Base-by-base conservation (phyloP, 2,329 filamentous ascomycete species). In the Xylaria sp. region DNA sequence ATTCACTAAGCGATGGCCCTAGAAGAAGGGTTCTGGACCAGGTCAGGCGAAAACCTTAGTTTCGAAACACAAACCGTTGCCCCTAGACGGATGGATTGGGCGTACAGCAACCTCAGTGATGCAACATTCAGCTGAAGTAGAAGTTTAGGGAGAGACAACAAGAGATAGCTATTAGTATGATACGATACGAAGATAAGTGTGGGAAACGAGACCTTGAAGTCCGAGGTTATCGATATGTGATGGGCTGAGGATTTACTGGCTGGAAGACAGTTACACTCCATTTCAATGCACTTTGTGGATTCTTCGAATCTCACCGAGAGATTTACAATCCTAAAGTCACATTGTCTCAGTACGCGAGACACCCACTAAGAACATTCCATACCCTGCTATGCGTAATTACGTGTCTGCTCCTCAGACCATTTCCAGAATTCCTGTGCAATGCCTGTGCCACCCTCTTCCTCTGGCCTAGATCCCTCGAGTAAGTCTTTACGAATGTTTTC, bases 381-480 rank as follows among this genome's bases (percentile, higher is more conserved):
- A 10, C 4, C 23, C 30, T 25, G 13, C 15, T 65, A 75, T 34
- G 61, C 61, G 70, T 77, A 81, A 15, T 72, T 66, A 60, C 75
- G 75, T 9, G 79, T 76, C 68, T 81, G 77, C 48, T 80, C 77
- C 63, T 84, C 83, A 30, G 76, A 78, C 82, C 81, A 85, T 8
- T 81, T 77, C 82, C 81, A 84, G 63, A 84, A 83, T 57, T 77
- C 75, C 50, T 76, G 69, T 2, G 78, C 80, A 45, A 78, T 75
- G 0, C 78, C 81, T 4, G 76, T 80, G 1, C 81, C 80, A 20
- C 80, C 80, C 55, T 82, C 79, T 20, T 74, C 75, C 55, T 76
- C 69, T 4, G 73, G 65, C 66, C 76, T 79, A 1, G 75, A 75
- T 13, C 72, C 77, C 2, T 75, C 70, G 4, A 73, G 73, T 13